Percentiles rank a stretch among this genome's conserved stretches.
Conservation (phyloP, 148 eudicot species). For the Camellia japonica region DNA sequence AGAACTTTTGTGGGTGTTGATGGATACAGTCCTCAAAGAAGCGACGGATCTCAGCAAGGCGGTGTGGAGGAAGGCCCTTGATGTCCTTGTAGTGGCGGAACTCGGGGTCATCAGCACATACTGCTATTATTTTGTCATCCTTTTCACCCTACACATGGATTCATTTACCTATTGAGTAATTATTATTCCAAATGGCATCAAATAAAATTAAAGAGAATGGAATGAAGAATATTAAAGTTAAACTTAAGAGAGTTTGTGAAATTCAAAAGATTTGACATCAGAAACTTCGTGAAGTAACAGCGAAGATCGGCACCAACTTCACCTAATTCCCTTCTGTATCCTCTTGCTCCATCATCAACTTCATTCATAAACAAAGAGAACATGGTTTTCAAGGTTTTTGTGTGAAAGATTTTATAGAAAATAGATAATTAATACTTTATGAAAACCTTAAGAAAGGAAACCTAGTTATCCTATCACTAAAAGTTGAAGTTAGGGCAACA, state of each 20-base stretch:
- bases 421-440: not conserved
- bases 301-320: not conserved
- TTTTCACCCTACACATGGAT: constrained; percentile 60
- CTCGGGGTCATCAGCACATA: constrained; percentile 93
- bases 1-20: not conserved
- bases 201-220: not conserved
- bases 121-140: constrained; percentile 92
- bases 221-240: not conserved
- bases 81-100: constrained; percentile 67
- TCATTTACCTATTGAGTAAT: not conserved
- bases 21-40: constrained; percentile 87
- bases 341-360: not conserved
- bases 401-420: not conserved
- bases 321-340: not conserved
- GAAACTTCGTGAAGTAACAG: too few relatives aligned
- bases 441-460: not conserved
- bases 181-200: not conserved
- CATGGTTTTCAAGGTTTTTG: not conserved
- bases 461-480: not conserved
- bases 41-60: constrained; percentile 85
- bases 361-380: not conserved
- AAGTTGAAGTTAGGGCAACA: not conserved
- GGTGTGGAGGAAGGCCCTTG: constrained; percentile 76
- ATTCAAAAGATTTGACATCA: not conserved
- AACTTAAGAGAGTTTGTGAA: not conserved